phyloP scores from a whole-genome alignment of 2,329 filamentous ascomycete species.

The Pseudogymnoascus sp. region DNA sequence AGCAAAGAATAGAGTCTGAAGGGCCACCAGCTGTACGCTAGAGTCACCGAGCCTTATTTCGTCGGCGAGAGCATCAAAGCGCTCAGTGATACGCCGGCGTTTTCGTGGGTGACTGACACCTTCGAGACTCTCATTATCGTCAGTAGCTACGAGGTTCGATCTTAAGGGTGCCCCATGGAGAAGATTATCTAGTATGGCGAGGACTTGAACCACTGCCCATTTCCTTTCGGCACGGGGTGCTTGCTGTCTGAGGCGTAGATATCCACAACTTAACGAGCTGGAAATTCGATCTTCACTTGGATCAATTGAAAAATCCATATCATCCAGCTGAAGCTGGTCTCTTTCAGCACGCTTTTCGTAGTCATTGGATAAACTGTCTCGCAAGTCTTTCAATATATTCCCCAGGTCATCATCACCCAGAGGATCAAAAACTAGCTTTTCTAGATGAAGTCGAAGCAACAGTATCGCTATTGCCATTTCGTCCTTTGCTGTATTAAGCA shows the following conservation, averaged over 20 bases:
- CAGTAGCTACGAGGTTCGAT: conserved; percentile 4
- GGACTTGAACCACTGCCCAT: conserved; percentile 50
- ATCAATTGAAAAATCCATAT: conserved; percentile 45
- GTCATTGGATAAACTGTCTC: conserved; percentile 65
- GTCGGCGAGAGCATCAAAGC: conserved; percentile 22
- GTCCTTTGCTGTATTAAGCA: conserved; percentile 53
- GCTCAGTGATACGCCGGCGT: conserved; percentile 21
- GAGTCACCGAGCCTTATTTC: conserved; percentile 21
- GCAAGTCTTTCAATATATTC: conserved; percentile 51
- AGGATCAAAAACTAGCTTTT: conserved; percentile 39
- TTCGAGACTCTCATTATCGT: conserved; percentile 9
- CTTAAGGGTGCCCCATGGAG: not conserved
- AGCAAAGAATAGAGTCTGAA: conserved; percentile 46
- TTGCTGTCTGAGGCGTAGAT: conserved; percentile 46
- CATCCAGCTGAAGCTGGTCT: conserved; percentile 68
- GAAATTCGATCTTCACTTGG: conserved; percentile 17
- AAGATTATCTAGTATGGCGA: conserved; percentile 35
- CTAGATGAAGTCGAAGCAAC: conserved; percentile 53
- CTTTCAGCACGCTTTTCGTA: conserved; percentile 65
- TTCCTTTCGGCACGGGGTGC: conserved; percentile 47
- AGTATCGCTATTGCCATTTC: conserved; percentile 70
- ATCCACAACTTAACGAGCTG: conserved; percentile 36
- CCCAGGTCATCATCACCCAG: conserved; percentile 30
- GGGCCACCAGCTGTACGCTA: conserved; percentile 23
- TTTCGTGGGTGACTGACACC: conserved; percentile 22